Conservation (phyloP, 2,329 filamentous ascomycete species). For the Karstenula rhodostoma region DNA sequence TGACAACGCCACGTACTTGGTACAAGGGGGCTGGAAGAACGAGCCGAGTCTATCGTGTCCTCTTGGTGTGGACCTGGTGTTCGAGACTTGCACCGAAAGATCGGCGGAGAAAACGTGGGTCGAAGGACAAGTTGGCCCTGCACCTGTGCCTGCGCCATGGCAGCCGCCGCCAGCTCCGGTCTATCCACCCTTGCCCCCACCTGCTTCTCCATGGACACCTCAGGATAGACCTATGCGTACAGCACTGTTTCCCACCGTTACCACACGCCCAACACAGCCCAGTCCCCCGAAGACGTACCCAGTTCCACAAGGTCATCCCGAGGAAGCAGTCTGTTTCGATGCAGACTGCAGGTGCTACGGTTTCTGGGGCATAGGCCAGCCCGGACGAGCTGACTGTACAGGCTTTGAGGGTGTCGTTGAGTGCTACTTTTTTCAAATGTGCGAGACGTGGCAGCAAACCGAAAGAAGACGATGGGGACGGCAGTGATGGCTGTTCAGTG, state of each 20-base stretch:
- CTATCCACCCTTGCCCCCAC: background rate
- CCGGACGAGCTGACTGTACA: background rate
- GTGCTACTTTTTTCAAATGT: background rate
- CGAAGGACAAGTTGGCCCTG: background rate
- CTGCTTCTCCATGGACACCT: background rate
- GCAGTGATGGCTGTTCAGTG: background rate
- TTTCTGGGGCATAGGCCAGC: background rate
- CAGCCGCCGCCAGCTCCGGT: background rate
- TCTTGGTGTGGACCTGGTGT: conserved; percentile 26
- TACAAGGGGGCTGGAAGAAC: conserved; percentile 23
- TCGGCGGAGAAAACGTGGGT: conserved; percentile 1
- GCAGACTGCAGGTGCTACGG: background rate
- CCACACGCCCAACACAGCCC: background rate
- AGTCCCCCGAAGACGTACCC: background rate
- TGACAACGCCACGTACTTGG: conserved; percentile 17
- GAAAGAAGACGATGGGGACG: background rate
- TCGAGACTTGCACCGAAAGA: conserved; percentile 24
- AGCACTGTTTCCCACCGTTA: background rate
- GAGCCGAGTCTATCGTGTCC: conserved; percentile 31
- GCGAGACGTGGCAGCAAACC: background rate
- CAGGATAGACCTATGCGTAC: background rate
- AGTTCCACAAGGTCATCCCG: background rate
- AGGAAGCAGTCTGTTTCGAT: conserved; percentile 2
- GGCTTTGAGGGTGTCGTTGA: background rate
- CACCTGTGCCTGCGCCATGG: background rate